Evolutionary conservation across 2,329 filamentous ascomycete species (phyloP).

Genomic region (Epichloe aotearoae): DNA sequence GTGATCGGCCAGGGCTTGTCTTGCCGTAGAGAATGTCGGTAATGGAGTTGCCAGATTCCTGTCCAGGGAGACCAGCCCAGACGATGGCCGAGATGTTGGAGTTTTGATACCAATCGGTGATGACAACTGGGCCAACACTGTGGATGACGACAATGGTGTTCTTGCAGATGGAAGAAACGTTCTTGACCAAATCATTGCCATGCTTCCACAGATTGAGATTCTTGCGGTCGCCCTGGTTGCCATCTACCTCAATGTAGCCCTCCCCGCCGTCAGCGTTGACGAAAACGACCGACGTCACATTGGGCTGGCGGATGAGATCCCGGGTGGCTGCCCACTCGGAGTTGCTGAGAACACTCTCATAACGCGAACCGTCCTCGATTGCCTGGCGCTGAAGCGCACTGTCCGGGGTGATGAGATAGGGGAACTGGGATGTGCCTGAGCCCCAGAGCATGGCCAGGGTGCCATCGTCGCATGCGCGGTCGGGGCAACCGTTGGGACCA

Average conservation of each 20-base stretch:
- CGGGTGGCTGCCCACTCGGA: conserved; percentile 48
- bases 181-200: conserved; percentile 69
- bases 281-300: conserved; percentile 69
- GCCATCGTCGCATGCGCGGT: conserved; percentile 48
- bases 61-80: conserved; percentile 65
- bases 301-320: conserved; percentile 43
- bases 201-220: conserved; percentile 84
- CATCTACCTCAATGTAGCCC: conserved; percentile 71
- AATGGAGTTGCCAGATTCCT: conserved; percentile 71
- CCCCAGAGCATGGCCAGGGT: conserved; percentile 70
- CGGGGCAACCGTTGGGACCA: conserved; percentile 67
- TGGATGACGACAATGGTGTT: conserved; percentile 93
- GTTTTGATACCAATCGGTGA: conserved; percentile 61
- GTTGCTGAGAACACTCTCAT: conserved; percentile 57
- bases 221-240: conserved; percentile 77
- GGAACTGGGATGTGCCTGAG: conserved; percentile 59
- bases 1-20: conserved; percentile 64
- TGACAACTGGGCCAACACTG: conserved; percentile 64
- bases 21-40: conserved; percentile 73
- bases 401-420: conserved; percentile 64
- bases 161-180: conserved; percentile 61
- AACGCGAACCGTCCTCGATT: conserved; percentile 40
- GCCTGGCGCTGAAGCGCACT: conserved; percentile 54
- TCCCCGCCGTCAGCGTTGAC: conserved; percentile 81
- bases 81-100: conserved; percentile 74